These are phyloP conservation scores for Draba incana DNA, from an alignment of 345 rosid genomes.

Conservation along the genomic window DNA sequence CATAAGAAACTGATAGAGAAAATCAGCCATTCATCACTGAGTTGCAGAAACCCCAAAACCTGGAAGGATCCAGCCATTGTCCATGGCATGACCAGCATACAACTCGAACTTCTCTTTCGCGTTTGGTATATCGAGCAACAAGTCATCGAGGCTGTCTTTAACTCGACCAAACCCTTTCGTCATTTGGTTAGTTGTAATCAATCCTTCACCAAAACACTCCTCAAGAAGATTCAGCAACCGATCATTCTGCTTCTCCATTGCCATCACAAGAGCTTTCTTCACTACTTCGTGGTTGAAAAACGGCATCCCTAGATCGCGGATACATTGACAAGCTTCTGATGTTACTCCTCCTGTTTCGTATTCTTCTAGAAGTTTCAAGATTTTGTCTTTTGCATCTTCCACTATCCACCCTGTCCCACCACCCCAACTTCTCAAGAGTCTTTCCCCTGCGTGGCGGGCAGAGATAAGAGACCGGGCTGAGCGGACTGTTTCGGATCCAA, in stretches of 20 bases:
- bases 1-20: conserved; percentile 31
- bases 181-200: conserved; percentile 92
- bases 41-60: conserved; percentile 49
- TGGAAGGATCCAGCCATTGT: conserved; percentile 79
- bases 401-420: conserved; percentile 99
- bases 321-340: conserved; percentile 95
- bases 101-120: conserved; percentile 77
- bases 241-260: conserved; percentile 99
- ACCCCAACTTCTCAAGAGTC: conserved; percentile 98
- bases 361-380: conserved; percentile 90
- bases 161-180: conserved; percentile 88
- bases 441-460: conserved; percentile 98
- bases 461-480: conserved; percentile 79
- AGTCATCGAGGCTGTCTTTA: conserved; percentile 89
- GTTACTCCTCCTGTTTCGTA: conserved; percentile 43
- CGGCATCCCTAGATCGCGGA: conserved; percentile 96
- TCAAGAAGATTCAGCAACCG: conserved; percentile 81
- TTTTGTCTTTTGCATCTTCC: conserved; percentile 99
- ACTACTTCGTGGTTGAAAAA: conserved; percentile 99
- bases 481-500: conserved; percentile 81
- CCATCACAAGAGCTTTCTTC: conserved; percentile 98
- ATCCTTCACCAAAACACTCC: conserved; percentile 82
- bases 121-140: conserved; percentile 93
- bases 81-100: conserved; percentile 71
- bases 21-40: conserved; percentile 13